A percentile compares a stretch with the other conserved stretches of the same genome.
Conservation (phyloP, 2,329 filamentous ascomycete species). For the Colletotrichum paranaense region DNA sequence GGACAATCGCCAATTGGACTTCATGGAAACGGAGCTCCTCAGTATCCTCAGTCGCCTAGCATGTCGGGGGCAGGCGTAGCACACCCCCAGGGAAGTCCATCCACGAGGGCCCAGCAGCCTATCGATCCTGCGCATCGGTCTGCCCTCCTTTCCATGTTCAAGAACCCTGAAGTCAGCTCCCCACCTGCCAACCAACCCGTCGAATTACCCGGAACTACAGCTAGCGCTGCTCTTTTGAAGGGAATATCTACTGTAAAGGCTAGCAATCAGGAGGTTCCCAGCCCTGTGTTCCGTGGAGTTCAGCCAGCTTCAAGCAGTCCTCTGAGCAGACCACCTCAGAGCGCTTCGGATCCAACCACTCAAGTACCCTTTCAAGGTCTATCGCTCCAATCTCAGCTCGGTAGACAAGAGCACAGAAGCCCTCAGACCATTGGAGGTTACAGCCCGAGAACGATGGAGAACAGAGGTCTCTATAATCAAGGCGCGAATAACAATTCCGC, state of each 20-base stretch:
- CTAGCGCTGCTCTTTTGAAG: slow-evolving; percentile 23
- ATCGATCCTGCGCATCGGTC: slow-evolving; percentile 53
- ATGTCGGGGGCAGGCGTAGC: background rate
- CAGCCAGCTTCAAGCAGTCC: slow-evolving; percentile 31
- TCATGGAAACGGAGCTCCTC: background rate
- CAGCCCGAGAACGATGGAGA: slow-evolving; percentile 14
- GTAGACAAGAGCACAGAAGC: background rate
- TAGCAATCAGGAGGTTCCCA: background rate
- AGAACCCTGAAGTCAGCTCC: slow-evolving; percentile 47
- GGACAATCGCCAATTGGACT: background rate
- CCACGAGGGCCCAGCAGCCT: slow-evolving; percentile 43
- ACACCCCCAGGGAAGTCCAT: background rate
- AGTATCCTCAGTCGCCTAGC: background rate
- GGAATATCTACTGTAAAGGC: slow-evolving; percentile 11
- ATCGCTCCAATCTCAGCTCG: slow-evolving; percentile 19
- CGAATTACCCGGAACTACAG: slow-evolving; percentile 30
- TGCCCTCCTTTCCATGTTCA: slow-evolving; percentile 66
- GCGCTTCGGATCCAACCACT: background rate
- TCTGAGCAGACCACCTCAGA: slow-evolving; percentile 29
- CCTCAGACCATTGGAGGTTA: background rate
- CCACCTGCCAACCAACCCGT: slow-evolving; percentile 13
- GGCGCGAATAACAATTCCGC: background rate
- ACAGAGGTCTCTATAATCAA: slow-evolving; percentile 3
- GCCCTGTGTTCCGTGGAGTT: slow-evolving; percentile 8
- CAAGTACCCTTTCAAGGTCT: slow-evolving; percentile 18